Base-by-base conservation (phyloP, 2,329 filamentous ascomycete genomes). In the Harringtonia lauricola region DNA sequence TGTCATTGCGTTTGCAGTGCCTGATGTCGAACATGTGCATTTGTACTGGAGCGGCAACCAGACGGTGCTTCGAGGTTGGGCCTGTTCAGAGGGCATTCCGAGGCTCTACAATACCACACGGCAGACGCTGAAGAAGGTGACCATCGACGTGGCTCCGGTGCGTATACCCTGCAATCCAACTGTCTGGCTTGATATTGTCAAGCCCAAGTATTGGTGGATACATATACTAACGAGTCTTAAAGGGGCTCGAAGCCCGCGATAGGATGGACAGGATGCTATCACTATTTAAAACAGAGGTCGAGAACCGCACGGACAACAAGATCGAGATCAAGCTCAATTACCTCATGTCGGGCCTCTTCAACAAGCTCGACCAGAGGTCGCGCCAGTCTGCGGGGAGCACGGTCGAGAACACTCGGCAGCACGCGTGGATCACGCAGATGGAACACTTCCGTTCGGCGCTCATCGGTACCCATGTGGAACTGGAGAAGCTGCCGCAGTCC, bases 11-110 rank as follows among this genome's bases (percentile, higher is more conserved):
- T 52, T 44, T 13, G 52, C 48, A 0, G 48, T 48, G 4, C 45
- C 45, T 1, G 38, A 49, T 13, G 51, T 51, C 2, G 40, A 47
- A 24, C 51, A 56, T 36, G 45, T 62, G 5, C 43, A 53, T 8
- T 48, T 63, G 1, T 56, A 57, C 30, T 61, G 54, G 53, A 56
- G 53, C 38, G 58, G 60, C 4, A 62, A 58, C 42, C 59, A 59
- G 38, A 54, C 59, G 4, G 53, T 61, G 8, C 48, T 63, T 8
- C 47, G 53, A 15, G 55, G 53, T 1, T 62, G 60, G 60, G 54
- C 54, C 21, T 56, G 55, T 8, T 39, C 45, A 2, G 54, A 50
- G 2, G 59, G 58, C 3, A 45, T 55, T 41, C 42, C 46, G 39
- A 49, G 45, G 33, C 41, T 59, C 6, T 44, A 43, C 22, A 46